Percentiles rank a stretch among this genome's conserved stretches.
These are phyloP conservation scores for Kurtzmaniella quercitrusa DNA, from an alignment of 1,139 yeast genomes.

Conservation along the genomic window DNA sequence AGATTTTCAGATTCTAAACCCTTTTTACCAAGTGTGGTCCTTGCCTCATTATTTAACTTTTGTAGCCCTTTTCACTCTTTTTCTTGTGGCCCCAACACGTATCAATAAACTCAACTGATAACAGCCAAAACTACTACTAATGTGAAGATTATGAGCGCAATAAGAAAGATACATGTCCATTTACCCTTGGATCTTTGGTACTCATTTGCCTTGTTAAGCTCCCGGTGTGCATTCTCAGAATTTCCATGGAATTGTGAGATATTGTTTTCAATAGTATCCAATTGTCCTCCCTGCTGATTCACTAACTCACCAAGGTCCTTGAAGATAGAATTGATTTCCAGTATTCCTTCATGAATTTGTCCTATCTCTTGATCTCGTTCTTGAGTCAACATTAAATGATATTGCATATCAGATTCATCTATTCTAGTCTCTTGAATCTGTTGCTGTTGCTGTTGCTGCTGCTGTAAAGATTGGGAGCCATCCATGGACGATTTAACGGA, in stretches of 20 bases:
- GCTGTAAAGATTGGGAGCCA: too few relatives aligned
- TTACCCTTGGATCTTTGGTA: slow-evolving; percentile 67
- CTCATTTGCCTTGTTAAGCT: slow-evolving; percentile 67
- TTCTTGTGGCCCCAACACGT: too few relatives aligned
- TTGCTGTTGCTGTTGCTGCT: slow-evolving; percentile 30
- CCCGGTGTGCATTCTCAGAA: slow-evolving; percentile 66
- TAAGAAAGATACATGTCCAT: slow-evolving; percentile 67
- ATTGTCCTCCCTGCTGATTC: slow-evolving; percentile 77
- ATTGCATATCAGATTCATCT: slow-evolving; percentile 64
- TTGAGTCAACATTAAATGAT: slow-evolving; percentile 63
- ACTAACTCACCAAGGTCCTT: slow-evolving; percentile 76
- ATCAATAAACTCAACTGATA: slow-evolving; percentile 30
- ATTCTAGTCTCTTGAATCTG: slow-evolving; percentile 36
- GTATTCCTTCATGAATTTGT: slow-evolving; percentile 71
- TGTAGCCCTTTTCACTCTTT: too few relatives aligned
- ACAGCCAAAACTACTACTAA: slow-evolving; percentile 37
- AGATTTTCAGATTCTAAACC: too few relatives aligned
- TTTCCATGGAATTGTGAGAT: slow-evolving; percentile 62
- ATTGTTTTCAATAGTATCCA: slow-evolving; percentile 81
- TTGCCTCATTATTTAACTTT: too few relatives aligned
- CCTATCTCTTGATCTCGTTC: slow-evolving; percentile 73
- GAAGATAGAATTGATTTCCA: slow-evolving; percentile 80
- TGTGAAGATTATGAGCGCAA: slow-evolving; percentile 38
- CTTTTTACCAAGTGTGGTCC: too few relatives aligned
- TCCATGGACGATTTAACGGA: too few relatives aligned